Evolutionary conservation across 495 filamentous ascomycete species (phyloP), one percentile per base, ranked within the genome.

Genomic region (Aspergillus leporis): DNA sequence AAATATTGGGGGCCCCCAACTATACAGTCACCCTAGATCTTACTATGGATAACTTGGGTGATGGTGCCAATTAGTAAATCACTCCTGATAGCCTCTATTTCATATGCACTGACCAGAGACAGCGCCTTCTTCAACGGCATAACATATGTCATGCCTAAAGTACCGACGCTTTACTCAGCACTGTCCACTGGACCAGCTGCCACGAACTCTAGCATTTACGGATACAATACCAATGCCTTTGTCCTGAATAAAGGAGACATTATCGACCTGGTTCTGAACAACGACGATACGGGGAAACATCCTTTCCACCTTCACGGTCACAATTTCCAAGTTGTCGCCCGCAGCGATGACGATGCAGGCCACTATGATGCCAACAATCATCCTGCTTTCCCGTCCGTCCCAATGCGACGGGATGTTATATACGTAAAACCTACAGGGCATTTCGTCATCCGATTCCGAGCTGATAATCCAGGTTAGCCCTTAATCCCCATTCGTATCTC

Each of bases 291-390:
- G 0, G 88, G 88, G 46, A 83, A 80, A 18, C 91, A 96, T 68
- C 92, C 92, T 0, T 94, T 94, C 81, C 90, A 96, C 76, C 77
- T 95, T 2, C 91, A 96, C 78, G 92, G 91, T 1, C 92, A 95
- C 74, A 82, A 85, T 58, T 94, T 93, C 76, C 91, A 94, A 65
- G 74, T 91, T 6, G 68, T 91, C 41, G 71, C 70, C 22, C 82
- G 85, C 10, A 77, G 83, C 14, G 67, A 71, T 1, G 79, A 81
- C 0, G 75, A 81, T 22, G 76, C 67, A 16, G 74, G 74, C 2
- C 53, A 66, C 60, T 75, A 70, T 61, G 54, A 70, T 47, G 25
- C 77, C 60, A 58, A 71, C 55, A 68, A 73, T 49, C 60, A 28
- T 13, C 14, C 68, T 12, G 61, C 70, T 3, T 65, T 62, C 14